Percentiles rank a stretch among this genome's conserved stretches.
These are phyloP conservation scores for Avena sativa DNA, from an alignment of 176 grass and related monocot species.

Conservation along the genomic window DNA sequence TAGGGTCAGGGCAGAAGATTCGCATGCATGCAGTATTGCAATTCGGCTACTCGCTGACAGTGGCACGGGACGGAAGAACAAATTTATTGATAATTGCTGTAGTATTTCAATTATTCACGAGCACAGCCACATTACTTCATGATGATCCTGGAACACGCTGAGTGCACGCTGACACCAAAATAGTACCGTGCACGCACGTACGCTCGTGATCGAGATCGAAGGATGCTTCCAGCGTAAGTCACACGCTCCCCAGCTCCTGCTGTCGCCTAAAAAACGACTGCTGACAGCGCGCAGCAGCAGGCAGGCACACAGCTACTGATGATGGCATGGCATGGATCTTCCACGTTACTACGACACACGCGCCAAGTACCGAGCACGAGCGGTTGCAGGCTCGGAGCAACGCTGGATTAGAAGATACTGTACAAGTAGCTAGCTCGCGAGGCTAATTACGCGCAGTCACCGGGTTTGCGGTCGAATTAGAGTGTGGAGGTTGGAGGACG, in stretches of 20 bases:
- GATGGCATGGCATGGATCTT: background rate
- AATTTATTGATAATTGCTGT: too few species aligned
- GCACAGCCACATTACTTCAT: too few species aligned
- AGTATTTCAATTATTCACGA: too few species aligned
- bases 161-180: background rate
- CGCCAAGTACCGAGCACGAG: background rate
- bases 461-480: too few species aligned
- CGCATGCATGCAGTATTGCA: background rate
- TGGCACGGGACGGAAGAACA: background rate
- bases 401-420: background rate
- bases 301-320: too few species aligned
- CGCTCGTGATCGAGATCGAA: background rate
- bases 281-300: background rate
- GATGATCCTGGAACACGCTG: background rate
- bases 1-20: background rate
- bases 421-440: background rate
- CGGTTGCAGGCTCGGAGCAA: background rate
- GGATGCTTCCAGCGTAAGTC: background rate
- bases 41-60: background rate
- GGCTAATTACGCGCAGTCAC: background rate
- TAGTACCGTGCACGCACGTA: background rate
- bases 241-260: background rate
- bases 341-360: background rate
- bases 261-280: too few species aligned
- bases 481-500: too few species aligned